Evolutionary conservation across 306 rosid genomes (phyloP), one percentile per base, ranked within the genome.

Genomic region (Casuarina cunninghamiana): DNA sequence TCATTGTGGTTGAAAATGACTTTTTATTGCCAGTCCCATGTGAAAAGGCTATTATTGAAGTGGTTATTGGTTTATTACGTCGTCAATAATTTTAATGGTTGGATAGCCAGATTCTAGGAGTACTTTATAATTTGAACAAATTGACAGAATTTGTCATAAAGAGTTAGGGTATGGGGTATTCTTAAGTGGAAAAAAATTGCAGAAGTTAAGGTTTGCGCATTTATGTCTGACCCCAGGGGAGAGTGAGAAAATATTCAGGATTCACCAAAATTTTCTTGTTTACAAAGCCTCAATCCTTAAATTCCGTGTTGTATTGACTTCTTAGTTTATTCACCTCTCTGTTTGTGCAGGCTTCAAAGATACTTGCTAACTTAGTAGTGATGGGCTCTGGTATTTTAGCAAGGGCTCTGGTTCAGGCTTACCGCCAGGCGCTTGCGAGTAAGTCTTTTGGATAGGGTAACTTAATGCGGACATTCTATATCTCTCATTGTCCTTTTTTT

Each of bases 391-490:
- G 91, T 71, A 86, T 91, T 71, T 76, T 93, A 87, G 96, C 88
- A 32, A 87, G 90, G 85, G 98, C 96, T 72, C 76, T 93, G 42
- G 84, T 86, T 73, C 94, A 87, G 78, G 98, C 97, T 48, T 93
- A 91, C 79, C 98, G 91, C 81, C 93, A 91, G 82, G 98, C 97
- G 0, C 87, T 93, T 77, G 12, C 89, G 8, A 91, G 98, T 93
- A 86, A 86, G 94, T 72, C 49, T 80, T 72, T 65, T 72, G 9
- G 45, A 53, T 53, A 16, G 53, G 19, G 12, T 21, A 13, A 51
- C 68, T 37, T 44, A 32, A 10, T 75, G 53, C 19, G 60, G 38
- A 69, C 43, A 71, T 19, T 80, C 71, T 21, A 72, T 6, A 12
- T 41, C 12, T 42, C 3, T 38, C 58, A 43, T 68, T 0, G 21